Evolutionary conservation across 2,329 filamentous ascomycete species (phyloP), one percentile per base, ranked within the genome.

Genomic region (Phyllosticta citrichinensis): DNA sequence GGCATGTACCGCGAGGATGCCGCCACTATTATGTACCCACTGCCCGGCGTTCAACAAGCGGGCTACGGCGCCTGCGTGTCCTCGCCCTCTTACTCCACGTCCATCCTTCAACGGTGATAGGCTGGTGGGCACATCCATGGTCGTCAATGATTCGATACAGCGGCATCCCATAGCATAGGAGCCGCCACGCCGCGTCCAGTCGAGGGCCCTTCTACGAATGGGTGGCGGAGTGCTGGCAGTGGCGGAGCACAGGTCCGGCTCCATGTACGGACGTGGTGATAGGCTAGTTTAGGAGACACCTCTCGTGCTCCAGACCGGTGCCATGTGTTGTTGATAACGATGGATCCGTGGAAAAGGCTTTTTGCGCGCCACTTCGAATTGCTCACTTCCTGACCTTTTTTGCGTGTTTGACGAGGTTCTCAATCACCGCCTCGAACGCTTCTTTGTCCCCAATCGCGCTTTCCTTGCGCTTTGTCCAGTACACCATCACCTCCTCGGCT

Each of bases 371-470:
- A n/a, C 40, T n/a, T 47, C 40, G 40, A 47, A 6, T 10, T 40
- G 25, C 35, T 62, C 58, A 90, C 75, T 92, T 94, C 70, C 91
- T 83, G 61, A 91, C 85, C 76, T 92, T 90, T 72, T 91, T 82
- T 56, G 91, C 91, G 76, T 96, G 91, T 73, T 91, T 94, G 52
- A 97, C 93, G 65, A 97, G 75, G 73, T 96, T 97, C 76, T 96
- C 93, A 80, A 97, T 97, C 17, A 97, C 93, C 0, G 91, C 91
- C 72, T 97, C 93, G 72, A 97, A 94, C 2, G 91, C 90, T 71
- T 97, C 93, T 67, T 94, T 87, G 71, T 97, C 93, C 51, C 89
- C 89, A 65, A 96, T 78, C 68, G 93, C 90, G 67, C 91, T 91
- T 71, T 96, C 92, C 58, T 88, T 87, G 67, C 86, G 80, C 77